Base-by-base conservation (phyloP, 768 basidiomycete species). In the Agaricus bisporus region DNA sequence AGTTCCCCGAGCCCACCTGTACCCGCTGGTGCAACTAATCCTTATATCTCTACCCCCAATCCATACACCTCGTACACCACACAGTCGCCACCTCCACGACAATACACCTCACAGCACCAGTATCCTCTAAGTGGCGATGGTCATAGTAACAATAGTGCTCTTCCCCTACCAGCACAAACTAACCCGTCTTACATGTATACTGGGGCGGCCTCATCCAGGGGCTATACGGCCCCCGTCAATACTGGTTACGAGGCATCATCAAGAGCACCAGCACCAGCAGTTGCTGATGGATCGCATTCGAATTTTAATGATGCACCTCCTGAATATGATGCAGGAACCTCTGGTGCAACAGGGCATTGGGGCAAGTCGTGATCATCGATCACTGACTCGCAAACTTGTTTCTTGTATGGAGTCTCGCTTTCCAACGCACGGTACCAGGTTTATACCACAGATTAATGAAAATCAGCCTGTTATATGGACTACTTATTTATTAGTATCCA, bases 61-160 rank as follows among this genome's bases (percentile, higher is more conserved):
- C 63, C 61, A 29, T 68, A 67, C 55, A 60, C 68, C 60, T 60
- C 46, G 4, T 36, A 58, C 35, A 44, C 60, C 28, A 56, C 63
- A 4, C 62, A 61, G 14, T 56, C 60, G 35, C 61, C 61, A 18
- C 63, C 59, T 26, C 63, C 56, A 22, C 63, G 61, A 26, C 58
- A 58, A 48, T 51, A 58, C 37, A 58, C 53, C 25, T 66, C 67
- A 25, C 68, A 81, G 29, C 78, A 75, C n/a, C 74, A 69, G 51
- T 82, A 86, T 64, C 76, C 80, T 6, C 71, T 79, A 28, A 78
- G 80, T 5, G 82, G 80, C 17, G 75, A 75, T 49, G 76, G 77
- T 7, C 86, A 87, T 52, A 81, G 77, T 4, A 61, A 62, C 25
- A 79, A 73, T 59, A 62, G 67, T 12, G 72, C 74, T 8, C 75